Base-by-base conservation (phyloP, 1,284 basidiomycete species). In the Cystobasidiaceae sp. region DNA sequence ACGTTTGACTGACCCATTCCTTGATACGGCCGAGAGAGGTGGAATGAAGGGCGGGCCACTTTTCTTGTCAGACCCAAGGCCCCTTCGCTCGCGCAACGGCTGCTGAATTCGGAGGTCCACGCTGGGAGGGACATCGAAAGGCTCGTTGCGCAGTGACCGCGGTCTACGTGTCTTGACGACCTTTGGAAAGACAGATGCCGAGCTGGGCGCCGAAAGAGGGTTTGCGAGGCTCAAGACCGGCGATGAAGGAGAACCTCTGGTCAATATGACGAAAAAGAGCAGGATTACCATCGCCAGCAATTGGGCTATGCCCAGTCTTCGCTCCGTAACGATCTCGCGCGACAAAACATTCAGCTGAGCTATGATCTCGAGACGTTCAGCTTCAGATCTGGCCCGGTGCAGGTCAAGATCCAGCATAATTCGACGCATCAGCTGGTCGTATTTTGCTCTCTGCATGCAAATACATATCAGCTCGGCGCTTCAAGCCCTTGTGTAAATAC, bases 231-330 rank as follows among this genome's bases (percentile, higher is more conserved):
- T 37, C 0, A 71, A 43, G 56, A 73, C 68, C 0, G 71, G 71
- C 2, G 68, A 64, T 0, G 66, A 71, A 1, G 72, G 78, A 0
- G 87, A 87, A 0, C 89, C 89, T 6, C 90, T 83, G 2, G 91
- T 93, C 56, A 93, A 79, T 6, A 84, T 84, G 76, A 93, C 86
- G 75, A 93, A 91, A 9, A 92, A 80, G 27, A 93, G 81, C 1
- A 93, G 85, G 0, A 84, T 82, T 1, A 92, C 80, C 1, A 93
- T 80, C 7, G 91, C 81, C 72, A 87, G 84, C 0, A 93, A 80
- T 72, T 93, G 90, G 0, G 86, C 87, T 37, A 93, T 84, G 2
- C 89, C 85, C 0, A 93, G 82, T 1, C 89, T 83, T 73, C 91
- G 90, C 76, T 93, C 90, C 39, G 91, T 80, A 0, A 85, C 79